These are phyloP conservation scores for Acacia pycnantha DNA, from an alignment of 331 rosid genomes.

Conservation along the genomic window DNA sequence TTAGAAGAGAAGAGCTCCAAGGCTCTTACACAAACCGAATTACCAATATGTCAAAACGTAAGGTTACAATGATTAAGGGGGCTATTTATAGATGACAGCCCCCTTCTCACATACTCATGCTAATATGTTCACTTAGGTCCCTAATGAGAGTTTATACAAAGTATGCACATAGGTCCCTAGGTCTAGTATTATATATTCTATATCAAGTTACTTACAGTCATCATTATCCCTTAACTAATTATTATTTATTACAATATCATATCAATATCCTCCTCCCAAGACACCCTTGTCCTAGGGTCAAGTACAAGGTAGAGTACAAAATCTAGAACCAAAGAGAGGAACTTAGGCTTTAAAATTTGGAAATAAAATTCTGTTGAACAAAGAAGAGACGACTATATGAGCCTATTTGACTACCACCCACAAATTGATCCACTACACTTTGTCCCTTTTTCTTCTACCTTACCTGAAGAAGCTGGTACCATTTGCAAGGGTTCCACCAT, in stretches of 20 bases:
- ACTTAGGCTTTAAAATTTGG: background rate
- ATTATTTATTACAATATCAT: background rate
- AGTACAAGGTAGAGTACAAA: background rate
- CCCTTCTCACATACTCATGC: too few relatives aligned
- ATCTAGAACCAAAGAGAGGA: background rate
- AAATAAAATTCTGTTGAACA: background rate
- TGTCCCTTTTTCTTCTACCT: background rate
- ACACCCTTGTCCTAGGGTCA: background rate
- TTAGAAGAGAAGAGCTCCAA: too few relatives aligned
- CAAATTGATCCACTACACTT: background rate
- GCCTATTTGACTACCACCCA: background rate
- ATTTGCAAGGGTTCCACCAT: too few relatives aligned
- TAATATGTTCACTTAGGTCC: too few relatives aligned
- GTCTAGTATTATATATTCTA: too few relatives aligned
- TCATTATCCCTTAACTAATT: background rate
- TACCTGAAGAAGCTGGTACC: background rate
- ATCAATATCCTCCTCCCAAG: background rate
- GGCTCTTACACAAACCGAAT: too few relatives aligned
- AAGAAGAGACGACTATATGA: background rate
- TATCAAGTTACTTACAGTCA: background rate
- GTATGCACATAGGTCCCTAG: too few relatives aligned
- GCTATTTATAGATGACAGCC: too few relatives aligned
- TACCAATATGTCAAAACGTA: too few relatives aligned
- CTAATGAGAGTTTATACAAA: too few relatives aligned
- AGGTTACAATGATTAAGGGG: too few relatives aligned